A percentile compares a stretch with the other conserved stretches of the same genome.
Evolutionary conservation across 768 basidiomycete species (phyloP).

Genomic region (Leccinellum albellum): DNA sequence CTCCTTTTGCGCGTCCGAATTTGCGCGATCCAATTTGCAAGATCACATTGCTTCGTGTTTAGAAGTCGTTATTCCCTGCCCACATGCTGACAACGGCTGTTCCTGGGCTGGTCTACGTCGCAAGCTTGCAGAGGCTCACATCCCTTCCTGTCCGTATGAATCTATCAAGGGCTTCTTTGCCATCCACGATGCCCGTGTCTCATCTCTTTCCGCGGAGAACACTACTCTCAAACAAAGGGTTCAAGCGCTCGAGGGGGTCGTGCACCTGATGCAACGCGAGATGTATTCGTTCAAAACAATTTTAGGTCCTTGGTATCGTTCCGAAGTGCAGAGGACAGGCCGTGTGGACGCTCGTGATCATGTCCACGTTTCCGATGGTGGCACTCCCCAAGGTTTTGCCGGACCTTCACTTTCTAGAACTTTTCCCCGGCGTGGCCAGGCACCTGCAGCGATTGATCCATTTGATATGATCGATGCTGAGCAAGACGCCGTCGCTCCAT

Average conservation of each 20-base stretch:
- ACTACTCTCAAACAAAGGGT: slow-evolving; percentile 54
- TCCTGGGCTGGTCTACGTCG: slow-evolving; percentile 47
- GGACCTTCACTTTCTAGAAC: slow-evolving; percentile 20
- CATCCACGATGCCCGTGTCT: slow-evolving; percentile 37
- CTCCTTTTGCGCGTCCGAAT: slow-evolving; percentile 36
- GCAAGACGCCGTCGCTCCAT: slow-evolving; percentile 22
- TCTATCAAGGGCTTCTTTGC: slow-evolving; percentile 57
- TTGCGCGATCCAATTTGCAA: slow-evolving; percentile 32
- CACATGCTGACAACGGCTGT: slow-evolving; percentile 50
- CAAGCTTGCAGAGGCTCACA: slow-evolving; percentile 35
- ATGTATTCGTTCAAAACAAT: slow-evolving; percentile 51
- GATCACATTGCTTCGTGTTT: slow-evolving; percentile 40
- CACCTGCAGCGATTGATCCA: slow-evolving; percentile 12
- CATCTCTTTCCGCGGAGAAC: slow-evolving; percentile 60
- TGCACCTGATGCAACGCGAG: slow-evolving; percentile 53
- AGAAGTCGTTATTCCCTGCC: slow-evolving; percentile 37
- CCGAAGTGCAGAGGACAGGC: slow-evolving; percentile 29
- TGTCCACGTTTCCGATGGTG: slow-evolving; percentile 10
- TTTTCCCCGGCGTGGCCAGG: slow-evolving; percentile 11
- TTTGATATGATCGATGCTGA: slow-evolving; percentile 21
- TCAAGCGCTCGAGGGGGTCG: slow-evolving; percentile 52
- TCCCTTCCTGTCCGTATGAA: slow-evolving; percentile 52
- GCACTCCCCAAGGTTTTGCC: slow-evolving; percentile 6
- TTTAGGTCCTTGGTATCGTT: slow-evolving; percentile 63
- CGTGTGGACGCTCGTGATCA: slow-evolving; percentile 9